Evolutionary conservation across 179 eudicot genomes (phyloP), one percentile per base, ranked within the genome.

Genomic region (Heliamphora pulchella): DNA sequence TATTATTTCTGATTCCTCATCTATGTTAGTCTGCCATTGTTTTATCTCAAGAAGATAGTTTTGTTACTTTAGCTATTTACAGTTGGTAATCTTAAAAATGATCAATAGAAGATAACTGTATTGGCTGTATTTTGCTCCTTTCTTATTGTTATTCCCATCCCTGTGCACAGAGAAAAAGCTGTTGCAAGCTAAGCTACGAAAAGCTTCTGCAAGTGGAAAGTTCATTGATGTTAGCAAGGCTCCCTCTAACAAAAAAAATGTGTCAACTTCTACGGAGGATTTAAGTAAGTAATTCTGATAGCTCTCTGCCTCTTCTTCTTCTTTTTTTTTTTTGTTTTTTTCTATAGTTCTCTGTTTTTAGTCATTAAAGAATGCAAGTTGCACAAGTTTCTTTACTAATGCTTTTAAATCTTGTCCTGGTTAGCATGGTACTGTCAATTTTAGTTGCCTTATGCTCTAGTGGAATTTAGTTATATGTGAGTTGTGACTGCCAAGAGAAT

Each of bases 211-310:
- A 58, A 80, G 81, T 85, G 96, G 87, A 72, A 89, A 78, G 82
- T 80, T 80, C 46, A 22, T 77, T 64, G 93, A 86, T 82, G 59
- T 80, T 59, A 84, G 71, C 82, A 87, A 89, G 81, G 86, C 77
- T 72, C 85, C 82, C 20, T 2, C 80, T 76, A 61, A 64, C 47
- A 92, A 79, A 76, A 94, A 80, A 80, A 90, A 94, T 87, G 91
- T 83, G 18, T 91, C 97, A 78, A 96, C 97, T 78, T 94, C 98
- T 81, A 96, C 99, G 17, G 87, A 85, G 81, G 96, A 91, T 88
- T 84, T 96, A 82, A 87, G 99, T 92, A 86, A 75, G 82, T 82
- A 15, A 76, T 5, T 14, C 65, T 74, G 50, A 14, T 74, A 39
- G 22, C 65, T 57, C 46, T 55, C 48, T 55, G 61, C 31, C 31